phyloP scores from a whole-genome alignment of 176 grass and related monocot genomes.

The Ampelocalamus luodianensis region DNA sequence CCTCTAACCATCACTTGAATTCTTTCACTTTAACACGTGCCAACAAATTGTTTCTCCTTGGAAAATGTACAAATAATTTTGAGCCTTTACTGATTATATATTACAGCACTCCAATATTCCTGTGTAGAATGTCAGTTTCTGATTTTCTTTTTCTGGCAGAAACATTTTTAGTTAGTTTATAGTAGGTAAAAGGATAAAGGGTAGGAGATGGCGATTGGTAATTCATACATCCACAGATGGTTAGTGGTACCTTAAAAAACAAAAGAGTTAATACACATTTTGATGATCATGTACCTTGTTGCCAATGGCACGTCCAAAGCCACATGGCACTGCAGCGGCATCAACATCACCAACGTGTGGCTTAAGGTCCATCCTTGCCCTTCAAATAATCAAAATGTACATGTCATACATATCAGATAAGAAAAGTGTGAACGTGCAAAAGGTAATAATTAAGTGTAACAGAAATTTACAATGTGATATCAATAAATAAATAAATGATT shows the following conservation, averaged over 20 bases:
- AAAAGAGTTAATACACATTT: conserved; percentile 27
- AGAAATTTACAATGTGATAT: conserved; percentile 13
- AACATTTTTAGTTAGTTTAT: neutral
- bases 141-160: conserved; percentile 6
- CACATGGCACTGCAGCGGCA: conserved; percentile 89
- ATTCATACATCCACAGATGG: conserved; percentile 1
- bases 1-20: neutral
- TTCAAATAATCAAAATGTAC: conserved; percentile 51
- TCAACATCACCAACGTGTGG: conserved; percentile 92
- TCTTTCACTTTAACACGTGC: neutral
- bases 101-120: conserved; percentile 6
- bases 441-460: conserved; percentile 19
- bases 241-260: neutral
- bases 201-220: neutral
- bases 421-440: neutral
- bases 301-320: conserved; percentile 89
- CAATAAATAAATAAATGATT: conserved; percentile 31
- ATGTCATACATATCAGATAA: conserved; percentile 17
- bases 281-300: conserved; percentile 68
- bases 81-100: conserved; percentile 7
- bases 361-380: conserved; percentile 82
- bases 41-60: conserved; percentile 8
- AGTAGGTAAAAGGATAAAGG: neutral
- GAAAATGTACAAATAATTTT: neutral
- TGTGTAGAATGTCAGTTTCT: conserved; percentile 8